Conservation (phyloP, 2,329 filamentous ascomycete species). For the Alternaria arbusti region DNA sequence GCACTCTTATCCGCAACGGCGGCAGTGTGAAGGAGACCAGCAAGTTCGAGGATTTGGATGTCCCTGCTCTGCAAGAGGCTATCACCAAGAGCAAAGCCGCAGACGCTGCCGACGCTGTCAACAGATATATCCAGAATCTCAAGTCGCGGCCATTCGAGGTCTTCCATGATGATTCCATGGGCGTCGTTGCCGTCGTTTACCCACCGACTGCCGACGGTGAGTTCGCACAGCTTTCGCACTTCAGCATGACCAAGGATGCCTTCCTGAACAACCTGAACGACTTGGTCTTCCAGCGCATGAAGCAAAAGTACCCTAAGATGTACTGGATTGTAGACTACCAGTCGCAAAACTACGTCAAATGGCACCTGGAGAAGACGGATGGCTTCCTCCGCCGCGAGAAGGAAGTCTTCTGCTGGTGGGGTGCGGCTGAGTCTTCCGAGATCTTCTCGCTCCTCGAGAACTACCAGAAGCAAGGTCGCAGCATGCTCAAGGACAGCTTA, state of each 20-base stretch:
- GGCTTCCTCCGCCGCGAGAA: slow-evolving; percentile 86
- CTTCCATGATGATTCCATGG: slow-evolving; percentile 94
- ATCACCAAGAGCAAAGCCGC: slow-evolving; percentile 81
- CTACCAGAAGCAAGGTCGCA: slow-evolving; percentile 80
- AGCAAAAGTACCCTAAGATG: slow-evolving; percentile 89
- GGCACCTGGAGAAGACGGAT: slow-evolving; percentile 98
- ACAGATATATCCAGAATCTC: slow-evolving; percentile 83
- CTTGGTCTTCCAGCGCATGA: slow-evolving; percentile 91
- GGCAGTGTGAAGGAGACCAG: slow-evolving; percentile 83
- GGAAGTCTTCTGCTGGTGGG: slow-evolving; percentile 96
- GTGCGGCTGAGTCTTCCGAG: slow-evolving; percentile 80
- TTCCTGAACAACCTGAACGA: slow-evolving; percentile 96
- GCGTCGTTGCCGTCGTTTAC: slow-evolving; percentile 87
- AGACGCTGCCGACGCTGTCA: slow-evolving; percentile 82
- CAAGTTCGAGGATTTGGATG: slow-evolving; percentile 76
- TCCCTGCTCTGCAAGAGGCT: slow-evolving; percentile 79
- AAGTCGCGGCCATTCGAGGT: slow-evolving; percentile 82
- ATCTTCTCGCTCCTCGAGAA: slow-evolving; percentile 84
- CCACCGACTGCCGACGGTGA: slow-evolving; percentile 70
- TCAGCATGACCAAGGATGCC: slow-evolving; percentile 91
- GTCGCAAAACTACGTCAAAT: slow-evolving; percentile 88
- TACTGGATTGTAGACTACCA: slow-evolving; percentile 97
- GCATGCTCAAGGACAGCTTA: slow-evolving; percentile 89
- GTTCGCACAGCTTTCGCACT: slow-evolving; percentile 83
- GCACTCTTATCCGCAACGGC: slow-evolving; percentile 88